A percentile compares a stretch with the other conserved stretches of the same genome.
These are phyloP conservation scores for Canavalia gladiata DNA, from an alignment of 306 rosid species.

Conservation along the genomic window DNA sequence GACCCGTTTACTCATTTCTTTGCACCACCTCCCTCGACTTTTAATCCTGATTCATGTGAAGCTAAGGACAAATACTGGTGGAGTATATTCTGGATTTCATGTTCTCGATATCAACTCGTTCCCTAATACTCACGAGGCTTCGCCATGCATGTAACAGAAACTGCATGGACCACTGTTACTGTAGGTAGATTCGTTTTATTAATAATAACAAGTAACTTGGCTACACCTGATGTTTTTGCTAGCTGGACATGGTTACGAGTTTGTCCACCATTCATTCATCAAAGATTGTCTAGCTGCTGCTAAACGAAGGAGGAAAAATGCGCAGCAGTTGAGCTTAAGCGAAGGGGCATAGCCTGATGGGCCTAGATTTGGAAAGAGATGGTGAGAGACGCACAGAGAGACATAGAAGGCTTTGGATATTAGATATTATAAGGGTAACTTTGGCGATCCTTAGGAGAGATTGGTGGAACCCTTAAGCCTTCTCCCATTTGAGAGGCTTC, in stretches of 20 bases:
- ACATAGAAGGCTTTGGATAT: not conserved
- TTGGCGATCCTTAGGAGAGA: constrained; percentile 34
- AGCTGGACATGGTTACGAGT: constrained; percentile 90
- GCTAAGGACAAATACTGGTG: too few species aligned
- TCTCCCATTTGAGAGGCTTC: constrained; percentile 87
- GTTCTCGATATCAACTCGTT: too few species aligned
- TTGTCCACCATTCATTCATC: constrained; percentile 91
- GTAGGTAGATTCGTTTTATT: constrained; percentile 88
- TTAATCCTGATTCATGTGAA: too few species aligned
- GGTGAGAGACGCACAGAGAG: not conserved
- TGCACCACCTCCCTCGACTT: too few species aligned
- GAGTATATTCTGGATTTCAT: too few species aligned
- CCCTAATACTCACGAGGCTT: too few species aligned
- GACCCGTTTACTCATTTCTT: too few species aligned
- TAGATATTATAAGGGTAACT: constrained; percentile 22
- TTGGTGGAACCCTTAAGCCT: constrained; percentile 55
- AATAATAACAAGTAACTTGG: constrained; percentile 76
- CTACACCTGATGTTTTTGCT: constrained; percentile 82
- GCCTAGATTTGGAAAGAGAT: too few species aligned
- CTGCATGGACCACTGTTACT: constrained; percentile 63
- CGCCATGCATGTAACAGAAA: too few species aligned
- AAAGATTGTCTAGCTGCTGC: constrained; percentile 45
- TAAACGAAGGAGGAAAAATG: too few species aligned
- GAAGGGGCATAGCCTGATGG: too few species aligned
- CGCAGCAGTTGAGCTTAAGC: too few species aligned